A percentile compares a stretch with the other conserved stretches of the same genome.
Conservation (phyloP, 768 basidiomycete species). For the Suillus discolor region DNA sequence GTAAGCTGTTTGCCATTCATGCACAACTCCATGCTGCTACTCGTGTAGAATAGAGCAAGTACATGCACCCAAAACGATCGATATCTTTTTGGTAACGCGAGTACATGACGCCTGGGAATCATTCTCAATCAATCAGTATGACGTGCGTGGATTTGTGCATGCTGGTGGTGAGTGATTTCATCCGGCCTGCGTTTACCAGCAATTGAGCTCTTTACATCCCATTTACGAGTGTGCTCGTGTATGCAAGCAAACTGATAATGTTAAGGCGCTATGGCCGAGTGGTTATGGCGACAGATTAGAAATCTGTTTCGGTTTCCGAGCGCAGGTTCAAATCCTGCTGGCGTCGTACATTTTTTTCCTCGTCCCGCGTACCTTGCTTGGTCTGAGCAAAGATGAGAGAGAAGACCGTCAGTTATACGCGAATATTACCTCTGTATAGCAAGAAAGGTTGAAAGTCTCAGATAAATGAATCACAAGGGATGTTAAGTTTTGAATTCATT, state of each 20-base stretch:
- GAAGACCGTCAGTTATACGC: too few relatives aligned
- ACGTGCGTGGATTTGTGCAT: background rate
- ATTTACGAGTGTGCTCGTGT: too few relatives aligned
- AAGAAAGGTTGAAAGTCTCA: too few relatives aligned
- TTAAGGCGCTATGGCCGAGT: conserved; percentile 74
- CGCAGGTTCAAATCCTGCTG: conserved; percentile 73
- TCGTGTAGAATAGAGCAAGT: conserved; percentile 17
- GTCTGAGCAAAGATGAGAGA: too few relatives aligned
- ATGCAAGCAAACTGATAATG: background rate
- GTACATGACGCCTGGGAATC: background rate
- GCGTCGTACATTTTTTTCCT: conserved; percentile 42
- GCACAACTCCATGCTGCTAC: background rate
- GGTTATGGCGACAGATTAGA: conserved; percentile 82
- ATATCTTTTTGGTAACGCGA: background rate
- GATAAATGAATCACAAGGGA: too few relatives aligned
- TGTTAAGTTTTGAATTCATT: too few relatives aligned
- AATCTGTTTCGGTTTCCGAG: conserved; percentile 73
- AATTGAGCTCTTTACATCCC: background rate
- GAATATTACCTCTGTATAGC: too few relatives aligned
- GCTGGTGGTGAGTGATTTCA: background rate
- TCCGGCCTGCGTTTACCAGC: background rate
- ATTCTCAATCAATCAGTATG: background rate
- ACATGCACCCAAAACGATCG: conserved; percentile 13
- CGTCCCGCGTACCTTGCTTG: too few relatives aligned
- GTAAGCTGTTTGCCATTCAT: too few relatives aligned